Evolutionary conservation across 805 yeast genomes (phyloP).

Genomic region (Lachancea cidri): DNA sequence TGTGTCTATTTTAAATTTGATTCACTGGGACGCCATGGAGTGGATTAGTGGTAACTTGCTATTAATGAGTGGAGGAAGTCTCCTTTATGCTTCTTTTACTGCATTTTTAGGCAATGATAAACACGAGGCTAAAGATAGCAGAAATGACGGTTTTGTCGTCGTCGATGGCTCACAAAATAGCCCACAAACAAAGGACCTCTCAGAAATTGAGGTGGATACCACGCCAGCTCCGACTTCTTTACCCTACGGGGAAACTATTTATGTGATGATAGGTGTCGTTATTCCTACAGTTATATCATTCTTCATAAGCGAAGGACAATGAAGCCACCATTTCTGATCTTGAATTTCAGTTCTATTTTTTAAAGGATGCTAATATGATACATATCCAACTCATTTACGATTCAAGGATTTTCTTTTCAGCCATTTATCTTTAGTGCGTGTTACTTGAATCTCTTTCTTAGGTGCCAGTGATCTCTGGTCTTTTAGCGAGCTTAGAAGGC

Average conservation of each 20-base stretch:
- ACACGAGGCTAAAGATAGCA: constrained; percentile 2
- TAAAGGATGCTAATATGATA: constrained; percentile 5
- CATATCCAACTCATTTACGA: constrained; percentile 18
- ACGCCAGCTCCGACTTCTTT: not conserved
- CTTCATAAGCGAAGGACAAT: constrained; percentile 16
- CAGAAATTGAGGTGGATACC: constrained; percentile 2
- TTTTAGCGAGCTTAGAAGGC: constrained; percentile 23
- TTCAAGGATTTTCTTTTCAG: constrained; percentile 28
- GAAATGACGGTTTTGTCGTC: constrained; percentile 5
- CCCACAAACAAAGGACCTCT: constrained; percentile 4
- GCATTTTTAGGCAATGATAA: constrained; percentile 25
- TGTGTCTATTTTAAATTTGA: constrained; percentile 23
- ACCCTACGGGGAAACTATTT: constrained; percentile 17
- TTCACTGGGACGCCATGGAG: constrained; percentile 24
- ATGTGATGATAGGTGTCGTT: constrained; percentile 23
- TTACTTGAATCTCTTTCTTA: constrained; percentile 22
- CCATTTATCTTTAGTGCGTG: constrained; percentile 32
- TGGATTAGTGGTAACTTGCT: constrained; percentile 31
- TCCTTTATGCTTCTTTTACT: constrained; percentile 32
- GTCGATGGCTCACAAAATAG: not conserved
- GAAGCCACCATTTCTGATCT: not conserved
- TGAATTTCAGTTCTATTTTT: not conserved
- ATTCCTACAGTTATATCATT: constrained; percentile 28
- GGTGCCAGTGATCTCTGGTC: constrained; percentile 26
- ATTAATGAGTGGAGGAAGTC: constrained; percentile 33